phyloP scores from a whole-genome alignment of 768 basidiomycete species.

The Pulveroboletus sp. region DNA sequence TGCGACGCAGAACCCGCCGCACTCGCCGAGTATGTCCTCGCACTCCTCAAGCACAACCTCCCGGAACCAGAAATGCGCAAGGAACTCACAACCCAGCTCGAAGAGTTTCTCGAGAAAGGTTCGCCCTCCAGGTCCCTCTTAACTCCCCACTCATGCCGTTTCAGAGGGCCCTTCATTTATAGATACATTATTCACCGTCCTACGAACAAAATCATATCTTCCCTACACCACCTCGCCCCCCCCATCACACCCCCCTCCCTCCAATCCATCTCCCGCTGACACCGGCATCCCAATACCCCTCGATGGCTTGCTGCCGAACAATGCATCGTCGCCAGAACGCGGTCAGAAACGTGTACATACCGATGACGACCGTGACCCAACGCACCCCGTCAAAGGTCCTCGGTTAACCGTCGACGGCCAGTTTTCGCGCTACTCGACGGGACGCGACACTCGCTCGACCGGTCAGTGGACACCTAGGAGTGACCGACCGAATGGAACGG shows the following conservation, averaged over 20 bases:
- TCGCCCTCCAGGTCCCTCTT: constrained; percentile 11
- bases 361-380: constrained; percentile 57
- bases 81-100: constrained; percentile 73
- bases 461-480: constrained; percentile 41
- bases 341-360: constrained; percentile 65
- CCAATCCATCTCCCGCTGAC: constrained; percentile 41
- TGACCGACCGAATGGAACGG: constrained; percentile 31
- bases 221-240: constrained; percentile 58
- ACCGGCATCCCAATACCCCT: constrained; percentile 80
- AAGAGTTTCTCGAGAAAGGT: constrained; percentile 92
- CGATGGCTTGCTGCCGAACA: constrained; percentile 55
- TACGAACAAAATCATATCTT: constrained; percentile 83
- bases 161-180: constrained; percentile 75
- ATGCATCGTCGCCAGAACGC: constrained; percentile 47
- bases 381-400: constrained; percentile 67
- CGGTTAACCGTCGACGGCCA: constrained; percentile 63
- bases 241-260: constrained; percentile 31
- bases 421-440: constrained; percentile 60
- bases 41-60: constrained; percentile 87
- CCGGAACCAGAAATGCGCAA: constrained; percentile 79
- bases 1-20: constrained; percentile 96
- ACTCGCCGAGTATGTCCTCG: constrained; percentile 91
- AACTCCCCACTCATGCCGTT: constrained; percentile 11
- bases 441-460: constrained; percentile 37
- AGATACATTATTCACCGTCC: constrained; percentile 79